Percentiles rank a stretch among this genome's conserved stretches.
Conservation (phyloP, 2,329 filamentous ascomycete species). For the Aspergillus fumigatiaffinis region DNA sequence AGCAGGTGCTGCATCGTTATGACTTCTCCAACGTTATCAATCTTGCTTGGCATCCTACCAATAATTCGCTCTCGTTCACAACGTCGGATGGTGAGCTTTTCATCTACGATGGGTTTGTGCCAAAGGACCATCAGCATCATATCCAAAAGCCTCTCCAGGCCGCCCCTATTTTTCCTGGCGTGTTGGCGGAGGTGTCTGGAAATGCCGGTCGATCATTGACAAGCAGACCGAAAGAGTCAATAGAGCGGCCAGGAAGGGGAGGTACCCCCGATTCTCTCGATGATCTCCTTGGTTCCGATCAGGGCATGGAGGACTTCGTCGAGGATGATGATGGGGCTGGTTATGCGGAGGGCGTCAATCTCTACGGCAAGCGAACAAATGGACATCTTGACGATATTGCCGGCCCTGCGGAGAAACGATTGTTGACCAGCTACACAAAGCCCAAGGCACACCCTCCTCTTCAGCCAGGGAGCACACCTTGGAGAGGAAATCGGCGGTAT, state of each 20-base stretch:
- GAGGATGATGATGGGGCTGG: conserved; percentile 93
- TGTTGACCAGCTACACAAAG: conserved; percentile 46
- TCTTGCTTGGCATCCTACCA: conserved; percentile 82
- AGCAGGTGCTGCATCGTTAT: conserved; percentile 71
- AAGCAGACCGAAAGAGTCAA: conserved; percentile 54
- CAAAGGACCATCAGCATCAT: conserved; percentile 46
- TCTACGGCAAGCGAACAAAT: conserved; percentile 60
- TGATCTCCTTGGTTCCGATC: conserved; percentile 67
- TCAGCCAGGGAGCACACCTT: conserved; percentile 91
- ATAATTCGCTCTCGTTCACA: conserved; percentile 87
- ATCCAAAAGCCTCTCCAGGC: conserved; percentile 60
- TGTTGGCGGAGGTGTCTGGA: conserved; percentile 64
- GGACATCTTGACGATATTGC: conserved; percentile 45
- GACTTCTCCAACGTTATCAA: conserved; percentile 82
- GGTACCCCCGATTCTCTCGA: conserved; percentile 75
- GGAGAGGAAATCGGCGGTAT: conserved; percentile 91
- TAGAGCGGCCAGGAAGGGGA: conserved; percentile 52
- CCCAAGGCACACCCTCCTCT: conserved; percentile 78
- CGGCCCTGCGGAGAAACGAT: conserved; percentile 49
- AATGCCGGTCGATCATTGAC: conserved; percentile 56
- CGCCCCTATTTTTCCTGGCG: conserved; percentile 82
- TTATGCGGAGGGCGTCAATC: conserved; percentile 65
- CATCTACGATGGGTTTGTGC: conserved; percentile 65
- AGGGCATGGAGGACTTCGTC: conserved; percentile 75
- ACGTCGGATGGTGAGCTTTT: conserved; percentile 91